phyloP scores from a whole-genome alignment of 176 grass and related monocot genomes.

The Aegilops umbellulata region DNA sequence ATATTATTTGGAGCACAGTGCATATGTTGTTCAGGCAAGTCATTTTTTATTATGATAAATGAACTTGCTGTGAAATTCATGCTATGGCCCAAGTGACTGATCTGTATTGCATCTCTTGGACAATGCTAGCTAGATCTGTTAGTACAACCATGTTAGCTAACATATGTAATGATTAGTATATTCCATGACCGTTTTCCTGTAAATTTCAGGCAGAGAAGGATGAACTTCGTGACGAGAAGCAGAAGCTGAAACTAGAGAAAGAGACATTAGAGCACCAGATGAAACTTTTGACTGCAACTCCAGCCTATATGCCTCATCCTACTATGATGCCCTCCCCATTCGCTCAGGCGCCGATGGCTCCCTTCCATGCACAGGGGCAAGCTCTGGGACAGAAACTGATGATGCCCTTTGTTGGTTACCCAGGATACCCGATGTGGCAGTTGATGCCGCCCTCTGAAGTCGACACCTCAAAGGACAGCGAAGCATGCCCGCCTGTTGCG shows the following conservation, averaged over 20 bases:
- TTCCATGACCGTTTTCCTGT: background rate
- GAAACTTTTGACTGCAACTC: conserved; percentile 52
- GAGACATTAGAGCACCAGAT: conserved; percentile 64
- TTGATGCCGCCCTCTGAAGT: conserved; percentile 69
- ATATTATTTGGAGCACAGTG: background rate
- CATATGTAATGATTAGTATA: background rate
- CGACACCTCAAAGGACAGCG: conserved; percentile 63
- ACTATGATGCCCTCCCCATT: conserved; percentile 57
- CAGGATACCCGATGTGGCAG: conserved; percentile 68
- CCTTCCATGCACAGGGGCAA: conserved; percentile 54
- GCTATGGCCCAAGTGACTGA: background rate
- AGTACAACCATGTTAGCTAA: background rate
- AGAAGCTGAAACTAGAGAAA: conserved; percentile 62
- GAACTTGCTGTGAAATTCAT: background rate
- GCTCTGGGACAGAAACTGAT: conserved; percentile 56
- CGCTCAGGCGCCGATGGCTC: conserved; percentile 30
- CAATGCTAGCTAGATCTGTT: background rate
- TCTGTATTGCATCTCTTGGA: background rate
- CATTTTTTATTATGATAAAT: background rate
- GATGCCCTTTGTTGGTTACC: conserved; percentile 67
- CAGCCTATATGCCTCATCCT: conserved; percentile 57
- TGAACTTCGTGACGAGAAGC: conserved; percentile 79
- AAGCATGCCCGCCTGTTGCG: conserved; percentile 64
- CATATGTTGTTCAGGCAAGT: background rate
- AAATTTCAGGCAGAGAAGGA: conserved; percentile 66